Conservation (phyloP, 2,329 filamentous ascomycete genomes). For the Arthrobotrys conoides region DNA sequence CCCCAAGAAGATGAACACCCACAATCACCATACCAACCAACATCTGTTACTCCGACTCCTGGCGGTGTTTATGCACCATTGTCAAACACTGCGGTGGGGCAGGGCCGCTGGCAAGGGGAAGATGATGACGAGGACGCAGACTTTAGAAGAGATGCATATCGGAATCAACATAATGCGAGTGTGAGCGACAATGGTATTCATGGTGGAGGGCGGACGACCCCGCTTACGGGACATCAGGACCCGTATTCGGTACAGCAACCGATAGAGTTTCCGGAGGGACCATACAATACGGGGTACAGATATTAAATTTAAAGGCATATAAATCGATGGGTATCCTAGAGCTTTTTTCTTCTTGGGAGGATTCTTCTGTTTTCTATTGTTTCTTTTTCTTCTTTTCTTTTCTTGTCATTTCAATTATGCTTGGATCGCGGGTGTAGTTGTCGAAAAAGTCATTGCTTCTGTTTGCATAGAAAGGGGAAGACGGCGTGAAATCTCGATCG, state of each 20-base stretch:
- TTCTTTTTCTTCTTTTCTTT: background rate
- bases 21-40: slow-evolving; percentile 38
- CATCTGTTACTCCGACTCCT: slow-evolving; percentile 27
- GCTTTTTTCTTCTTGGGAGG: background rate
- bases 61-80: slow-evolving; percentile 53
- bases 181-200: slow-evolving; percentile 38
- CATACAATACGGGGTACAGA: slow-evolving; percentile 50
- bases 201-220: slow-evolving; percentile 45
- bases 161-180: slow-evolving; percentile 53
- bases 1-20: slow-evolving; percentile 49
- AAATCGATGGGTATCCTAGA: background rate
- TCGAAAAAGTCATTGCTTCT: slow-evolving; percentile 12
- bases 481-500: slow-evolving; percentile 13
- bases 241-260: slow-evolving; percentile 56
- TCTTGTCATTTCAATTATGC: background rate
- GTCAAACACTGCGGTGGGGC: slow-evolving; percentile 55
- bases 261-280: slow-evolving; percentile 52
- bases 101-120: slow-evolving; percentile 57
- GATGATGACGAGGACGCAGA: slow-evolving; percentile 57
- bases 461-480: slow-evolving; percentile 23
- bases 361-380: background rate
- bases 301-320: slow-evolving; percentile 29
- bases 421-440: slow-evolving; percentile 18
- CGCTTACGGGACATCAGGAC: slow-evolving; percentile 53
- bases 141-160: slow-evolving; percentile 52